Evolutionary conservation across 179 eudicot genomes (phyloP).

Genomic region (Spinacia oleracea): DNA sequence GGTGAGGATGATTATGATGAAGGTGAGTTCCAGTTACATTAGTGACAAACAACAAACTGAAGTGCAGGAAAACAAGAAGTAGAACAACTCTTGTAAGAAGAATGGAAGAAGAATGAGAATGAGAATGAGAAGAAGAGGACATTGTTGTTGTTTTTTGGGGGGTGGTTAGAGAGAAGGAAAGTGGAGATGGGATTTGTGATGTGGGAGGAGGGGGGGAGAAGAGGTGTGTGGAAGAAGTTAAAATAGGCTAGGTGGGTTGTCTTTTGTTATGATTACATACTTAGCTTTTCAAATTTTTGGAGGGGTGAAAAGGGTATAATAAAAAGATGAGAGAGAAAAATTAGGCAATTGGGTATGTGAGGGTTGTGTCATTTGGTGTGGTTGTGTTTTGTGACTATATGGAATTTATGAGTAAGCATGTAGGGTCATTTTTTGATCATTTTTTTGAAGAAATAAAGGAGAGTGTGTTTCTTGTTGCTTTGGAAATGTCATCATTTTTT

Average conservation of each 20-base stretch:
- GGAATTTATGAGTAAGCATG: slow-evolving; percentile 32
- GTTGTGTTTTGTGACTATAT: slow-evolving; percentile 14
- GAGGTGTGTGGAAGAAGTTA: slow-evolving; percentile 15
- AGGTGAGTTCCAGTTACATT: slow-evolving; percentile 10
- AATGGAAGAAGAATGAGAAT: slow-evolving; percentile 7
- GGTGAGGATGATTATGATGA: slow-evolving; percentile 4
- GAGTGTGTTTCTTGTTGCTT: slow-evolving; percentile 28
- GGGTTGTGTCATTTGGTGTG: neutral
- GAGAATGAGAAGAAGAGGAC: slow-evolving; percentile 13
- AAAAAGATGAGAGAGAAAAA: slow-evolving; percentile 3
- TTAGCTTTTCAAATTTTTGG: slow-evolving; percentile 24
- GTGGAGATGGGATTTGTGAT: slow-evolving; percentile 4
- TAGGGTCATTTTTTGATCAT: slow-evolving; percentile 24
- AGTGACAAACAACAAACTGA: neutral
- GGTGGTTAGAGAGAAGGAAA: slow-evolving; percentile 1
- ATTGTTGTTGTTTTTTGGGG: neutral
- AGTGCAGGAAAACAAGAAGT: slow-evolving; percentile 1
- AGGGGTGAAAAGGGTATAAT: slow-evolving; percentile 15
- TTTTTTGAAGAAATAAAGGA: slow-evolving; percentile 10
- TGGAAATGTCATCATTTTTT: slow-evolving; percentile 32
- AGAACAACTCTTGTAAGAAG: neutral
- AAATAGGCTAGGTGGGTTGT: slow-evolving; percentile 32
- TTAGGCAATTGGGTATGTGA: slow-evolving; percentile 12
- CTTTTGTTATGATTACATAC: slow-evolving; percentile 48
- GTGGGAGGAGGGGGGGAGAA: slow-evolving; percentile 14